phyloP scores from a whole-genome alignment of 352 stramenopile species.

The Globisporangium iwayamae region DNA sequence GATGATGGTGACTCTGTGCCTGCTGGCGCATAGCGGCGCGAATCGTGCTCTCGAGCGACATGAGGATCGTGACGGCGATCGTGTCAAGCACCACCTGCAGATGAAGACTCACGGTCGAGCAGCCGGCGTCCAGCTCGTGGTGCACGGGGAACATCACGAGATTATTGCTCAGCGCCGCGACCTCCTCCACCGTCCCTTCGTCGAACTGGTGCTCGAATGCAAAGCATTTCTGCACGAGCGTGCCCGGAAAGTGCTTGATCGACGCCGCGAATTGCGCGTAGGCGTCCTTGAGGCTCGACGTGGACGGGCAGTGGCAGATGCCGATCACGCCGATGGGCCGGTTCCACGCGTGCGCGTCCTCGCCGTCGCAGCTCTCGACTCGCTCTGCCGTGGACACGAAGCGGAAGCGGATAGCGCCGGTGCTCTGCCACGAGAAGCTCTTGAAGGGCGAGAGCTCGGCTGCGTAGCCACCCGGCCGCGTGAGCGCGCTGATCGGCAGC shows the following conservation, averaged over 20 bases:
- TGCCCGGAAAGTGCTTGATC: constrained; percentile 56
- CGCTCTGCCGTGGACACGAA: constrained; percentile 67
- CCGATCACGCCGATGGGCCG: constrained; percentile 75
- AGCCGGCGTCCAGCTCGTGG: constrained; percentile 57
- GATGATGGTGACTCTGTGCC: constrained; percentile 17
- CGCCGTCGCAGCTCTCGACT: constrained; percentile 55
- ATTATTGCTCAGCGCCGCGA: constrained; percentile 50
- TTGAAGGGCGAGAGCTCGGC: constrained; percentile 80
- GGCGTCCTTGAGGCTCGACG: constrained; percentile 46
- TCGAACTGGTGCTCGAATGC: constrained; percentile 83
- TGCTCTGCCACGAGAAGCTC: constrained; percentile 62
- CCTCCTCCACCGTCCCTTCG: constrained; percentile 47
- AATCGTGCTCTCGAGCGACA: constrained; percentile 78
- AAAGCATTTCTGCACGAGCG: constrained; percentile 80
- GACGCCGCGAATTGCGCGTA: constrained; percentile 69
- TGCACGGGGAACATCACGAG: constrained; percentile 84
- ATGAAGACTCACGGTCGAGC: constrained; percentile 78
- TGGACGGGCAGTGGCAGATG: constrained; percentile 76
- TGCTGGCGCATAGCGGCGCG: constrained; percentile 53
- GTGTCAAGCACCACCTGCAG: constrained; percentile 80
- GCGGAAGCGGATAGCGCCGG: constrained; percentile 52
- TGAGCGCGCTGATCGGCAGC: constrained; percentile 63
- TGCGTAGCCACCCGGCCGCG: constrained; percentile 71
- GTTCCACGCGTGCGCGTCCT: constrained; percentile 69
- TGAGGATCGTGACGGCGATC: constrained; percentile 75